Evolutionary conservation across 345 rosid species (phyloP), one percentile per base, ranked within the genome.

Genomic region (Dipteronia sinensis): DNA sequence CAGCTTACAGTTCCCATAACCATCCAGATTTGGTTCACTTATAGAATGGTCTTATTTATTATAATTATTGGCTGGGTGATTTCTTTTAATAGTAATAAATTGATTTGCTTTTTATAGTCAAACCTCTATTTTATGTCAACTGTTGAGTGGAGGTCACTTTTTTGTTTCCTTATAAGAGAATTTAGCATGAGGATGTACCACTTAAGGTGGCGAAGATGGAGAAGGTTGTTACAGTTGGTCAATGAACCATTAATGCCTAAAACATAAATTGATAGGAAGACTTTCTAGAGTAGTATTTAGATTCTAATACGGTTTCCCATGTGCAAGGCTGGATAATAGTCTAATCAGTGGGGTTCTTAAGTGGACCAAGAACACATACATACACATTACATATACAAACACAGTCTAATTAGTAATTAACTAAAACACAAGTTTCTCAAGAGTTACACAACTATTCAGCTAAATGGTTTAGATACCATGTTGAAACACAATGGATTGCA

Each of bases 11-110:
- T 74, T 34, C 64, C 29, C 67, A 82, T 67, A 75, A 77, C 82
- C 83, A 80, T 69, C 74, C 90, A 87, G 97, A 94, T 92, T 70
- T 71, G 55, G 8, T 83, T 73, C 66, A 62, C 58, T 46, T 10
- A 44, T 59, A 19, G 63, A 58, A 38, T 47, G 31, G 4, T 22
- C 10, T 31, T 53, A 15, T 75, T 51, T 20, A 17, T 31, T 51
- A 42, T 40, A 59, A 47, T 25, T 47, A 49, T 67, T 22, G 44
- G 25, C 25, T 29, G 20, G 17, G 22, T 15, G 49, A 31, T 58
- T 25, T 34, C 7, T 72, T 73, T 67, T 59, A 22, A 47, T 29
- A 44, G 40, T 78, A 69, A 31, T 68, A 25, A 63, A 62, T 46
- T 59, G 74, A 1, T 15, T 13, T 34, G 15, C 20, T 22, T 7